These are phyloP conservation scores for Diplodia corticola DNA, from an alignment of 2,329 filamentous ascomycete genomes.

Conservation along the genomic window DNA sequence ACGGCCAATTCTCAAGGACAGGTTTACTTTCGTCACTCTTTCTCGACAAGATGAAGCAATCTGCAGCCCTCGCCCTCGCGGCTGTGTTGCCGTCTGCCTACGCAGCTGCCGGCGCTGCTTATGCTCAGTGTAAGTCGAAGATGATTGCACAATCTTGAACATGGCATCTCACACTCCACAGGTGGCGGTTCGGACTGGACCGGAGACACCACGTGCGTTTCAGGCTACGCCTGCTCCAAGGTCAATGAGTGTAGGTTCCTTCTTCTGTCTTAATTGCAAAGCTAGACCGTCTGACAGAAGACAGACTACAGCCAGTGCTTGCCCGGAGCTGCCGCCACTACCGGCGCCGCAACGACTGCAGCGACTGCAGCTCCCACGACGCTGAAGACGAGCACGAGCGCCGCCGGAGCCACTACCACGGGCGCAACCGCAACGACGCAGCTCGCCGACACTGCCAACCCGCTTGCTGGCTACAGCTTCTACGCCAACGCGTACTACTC, in stretches of 20 bases:
- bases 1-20: neutral
- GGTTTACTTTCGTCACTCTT: neutral
- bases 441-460: conserved; percentile 40
- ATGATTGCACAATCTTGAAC: no score
- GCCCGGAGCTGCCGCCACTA: no score
- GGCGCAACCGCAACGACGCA: conserved; percentile 22
- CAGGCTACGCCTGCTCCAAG: no score
- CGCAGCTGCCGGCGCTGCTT: conserved; percentile 26
- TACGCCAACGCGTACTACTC: conserved; percentile 57
- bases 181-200: no score
- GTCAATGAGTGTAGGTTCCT: no score
- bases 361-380: conserved; percentile 26
- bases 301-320: no score
- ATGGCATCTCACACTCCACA: no score
- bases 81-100: conserved; percentile 10
- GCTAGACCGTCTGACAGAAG: no score
- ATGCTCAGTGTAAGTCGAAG: no score
- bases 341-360: no score
- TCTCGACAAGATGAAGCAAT: conserved; percentile 12
- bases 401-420: neutral
- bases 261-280: no score
- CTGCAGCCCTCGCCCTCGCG: conserved; percentile 11
- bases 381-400: conserved; percentile 25
- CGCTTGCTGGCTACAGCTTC: conserved; percentile 51
- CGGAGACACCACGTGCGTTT: no score